Percentiles rank a stretch among this genome's conserved stretches.
Conservation (phyloP, 352 stramenopile species). For the Phytophthora sp. region DNA sequence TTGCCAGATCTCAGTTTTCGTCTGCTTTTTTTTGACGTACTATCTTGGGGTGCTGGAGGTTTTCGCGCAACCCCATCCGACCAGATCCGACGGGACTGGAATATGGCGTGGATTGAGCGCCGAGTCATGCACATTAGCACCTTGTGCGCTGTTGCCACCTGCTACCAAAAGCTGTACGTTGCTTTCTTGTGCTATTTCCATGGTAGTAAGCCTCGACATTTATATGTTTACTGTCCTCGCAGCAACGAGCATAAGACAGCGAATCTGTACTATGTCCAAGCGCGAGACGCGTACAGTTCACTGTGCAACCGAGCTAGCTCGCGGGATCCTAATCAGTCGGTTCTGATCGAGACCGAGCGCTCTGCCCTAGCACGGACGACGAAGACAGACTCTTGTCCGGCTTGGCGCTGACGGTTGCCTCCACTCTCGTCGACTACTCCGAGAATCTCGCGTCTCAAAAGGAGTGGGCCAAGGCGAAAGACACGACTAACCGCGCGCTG, state of each 20-base stretch:
- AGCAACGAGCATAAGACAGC: neutral
- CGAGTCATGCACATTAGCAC: neutral
- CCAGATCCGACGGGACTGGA: neutral
- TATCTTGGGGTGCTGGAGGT: neutral
- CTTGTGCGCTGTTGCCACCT: neutral
- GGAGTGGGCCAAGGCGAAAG: neutral
- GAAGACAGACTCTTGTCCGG: neutral
- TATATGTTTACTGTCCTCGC: neutral
- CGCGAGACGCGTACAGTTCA: neutral
- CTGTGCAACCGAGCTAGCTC: neutral
- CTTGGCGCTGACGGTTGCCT: neutral
- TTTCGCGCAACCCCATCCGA: neutral
- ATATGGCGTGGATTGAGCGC: neutral
- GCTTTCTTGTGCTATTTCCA: neutral
- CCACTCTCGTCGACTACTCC: neutral
- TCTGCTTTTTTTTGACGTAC: neutral
- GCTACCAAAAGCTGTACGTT: neutral
- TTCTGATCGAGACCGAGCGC: neutral
- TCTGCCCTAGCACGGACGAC: neutral
- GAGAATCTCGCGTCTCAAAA: neutral
- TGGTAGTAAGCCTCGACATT: neutral
- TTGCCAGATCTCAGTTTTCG: neutral
- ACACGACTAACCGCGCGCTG: neutral
- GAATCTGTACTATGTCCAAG: neutral
- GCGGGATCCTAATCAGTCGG: neutral